Evolutionary conservation across 2,329 filamentous ascomycete genomes (phyloP), one percentile per base, ranked within the genome.

Genomic region (Geosmithia morbida): DNA sequence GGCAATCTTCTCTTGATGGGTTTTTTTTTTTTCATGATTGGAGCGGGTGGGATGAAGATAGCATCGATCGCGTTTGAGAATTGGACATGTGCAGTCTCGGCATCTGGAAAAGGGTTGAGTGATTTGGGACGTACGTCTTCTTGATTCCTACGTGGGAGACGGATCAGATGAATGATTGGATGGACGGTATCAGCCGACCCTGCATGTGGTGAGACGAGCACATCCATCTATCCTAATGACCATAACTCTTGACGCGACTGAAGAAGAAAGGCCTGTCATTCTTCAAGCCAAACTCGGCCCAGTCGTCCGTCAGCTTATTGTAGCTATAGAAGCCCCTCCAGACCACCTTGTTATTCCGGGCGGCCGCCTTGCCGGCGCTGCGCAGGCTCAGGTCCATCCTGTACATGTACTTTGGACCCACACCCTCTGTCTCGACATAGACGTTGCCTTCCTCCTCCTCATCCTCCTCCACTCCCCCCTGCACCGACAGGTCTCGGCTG

Each of bases 251-350:
- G 3, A 85, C 80, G 13, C 80, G 67, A 56, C 79, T 83, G 54
- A 82, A 85, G 57, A 81, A 77, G 57, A 77, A 84, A 0, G 79
- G 71, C 61, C 79, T 81, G 48, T 80, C 71, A 53, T 83, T 76
- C 60, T 72, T 75, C 40, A 80, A 62, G 14, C 65, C 62, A 63
- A 97, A 97, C 65, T 86, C 83, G 3, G 74, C 86, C 85, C 86
- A 92, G 63, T 96, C 89, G 60, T 94, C 88, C 7, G 87, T 94
- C 57, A 94, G 63, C 54, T 77, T 76, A 60, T 97, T 94, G 60
- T 94, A 90, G 66, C 83, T 90, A 78, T 87, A 94, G 60, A 89
- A 96, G 1, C 85, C 83, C 56, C 84, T 83, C 90, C 92, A 98
- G 1, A 71, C 67, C 46, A 98, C 66, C 65, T 94, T 95, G 51